Evolutionary conservation across 169 alveolate species (phyloP).

Genomic region (Plasmodium vivax): DNA sequence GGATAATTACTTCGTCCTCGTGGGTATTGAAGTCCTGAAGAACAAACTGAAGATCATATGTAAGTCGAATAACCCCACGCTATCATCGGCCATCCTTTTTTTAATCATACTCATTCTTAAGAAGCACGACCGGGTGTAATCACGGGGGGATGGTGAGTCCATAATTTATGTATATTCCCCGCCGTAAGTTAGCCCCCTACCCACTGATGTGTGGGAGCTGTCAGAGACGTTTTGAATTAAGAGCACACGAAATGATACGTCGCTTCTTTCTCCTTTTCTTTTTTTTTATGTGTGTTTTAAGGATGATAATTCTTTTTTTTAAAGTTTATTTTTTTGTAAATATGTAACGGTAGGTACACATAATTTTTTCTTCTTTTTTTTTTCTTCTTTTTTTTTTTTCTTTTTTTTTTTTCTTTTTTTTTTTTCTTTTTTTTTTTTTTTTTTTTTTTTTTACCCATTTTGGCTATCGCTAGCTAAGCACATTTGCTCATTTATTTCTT

Average conservation of each 20-base stretch:
- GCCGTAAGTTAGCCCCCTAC: not conserved
- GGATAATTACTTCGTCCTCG: constrained; percentile 67
- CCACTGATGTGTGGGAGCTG: not conserved
- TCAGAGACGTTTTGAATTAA: not conserved
- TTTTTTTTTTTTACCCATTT: not conserved
- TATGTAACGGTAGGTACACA: not conserved
- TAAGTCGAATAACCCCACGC: constrained; percentile 58
- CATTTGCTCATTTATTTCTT: not conserved
- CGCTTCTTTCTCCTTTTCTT: not conserved
- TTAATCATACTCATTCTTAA: constrained; percentile 33
- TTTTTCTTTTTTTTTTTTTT: too few relatives aligned
- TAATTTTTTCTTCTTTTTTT: not conserved
- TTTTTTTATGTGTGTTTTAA: not conserved
- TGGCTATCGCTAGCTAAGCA: not conserved
- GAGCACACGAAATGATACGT: not conserved
- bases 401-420: not conserved
- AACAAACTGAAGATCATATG: constrained; percentile 38
- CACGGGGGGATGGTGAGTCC: not conserved
- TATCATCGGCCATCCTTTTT: constrained; percentile 64
- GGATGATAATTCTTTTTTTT: constrained; percentile 1
- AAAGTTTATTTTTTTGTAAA: not conserved
- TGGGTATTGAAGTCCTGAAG: constrained; percentile 24
- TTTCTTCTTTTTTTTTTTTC: too few relatives aligned
- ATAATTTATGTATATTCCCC: not conserved
- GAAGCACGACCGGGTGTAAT: not conserved